Evolutionary conservation across 1,139 yeast genomes (phyloP), one percentile per base, ranked within the genome.

Genomic region (Blastobotrys malaysiensis): DNA sequence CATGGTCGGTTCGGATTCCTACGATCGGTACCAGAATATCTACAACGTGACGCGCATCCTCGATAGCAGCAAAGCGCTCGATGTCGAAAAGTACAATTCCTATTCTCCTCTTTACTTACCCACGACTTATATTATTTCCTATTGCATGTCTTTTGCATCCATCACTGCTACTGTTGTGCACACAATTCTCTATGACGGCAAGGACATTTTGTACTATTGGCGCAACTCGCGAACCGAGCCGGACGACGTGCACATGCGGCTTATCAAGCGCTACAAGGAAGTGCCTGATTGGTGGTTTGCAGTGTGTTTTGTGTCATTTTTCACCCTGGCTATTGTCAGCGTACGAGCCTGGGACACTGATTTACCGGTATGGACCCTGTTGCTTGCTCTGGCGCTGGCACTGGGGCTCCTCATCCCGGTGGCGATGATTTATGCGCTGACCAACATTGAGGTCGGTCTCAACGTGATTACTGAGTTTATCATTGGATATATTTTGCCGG

Each of bases 241-340:
- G 63, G 80, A 79, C 45, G 88, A 84, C 69, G 81, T 84, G 22
- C 89, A 83, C 66, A 77, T 76, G 73, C 76, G 84, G 61, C 75
- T 83, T 56, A 84, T 84, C 86, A 73, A 71, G 57, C 69, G 71
- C 46, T 85, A 84, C 68, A 77, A 73, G 52, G 82, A 79, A 61
- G 82, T 79, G 27, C 90, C 90, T 36, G 82, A 78, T 57, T 83
- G 88, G 88, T 81, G 88, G 86, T 85, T 74, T 63, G 64, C 64
- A 0, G 63, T 77, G 43, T 74, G 81, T 5, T 79, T 83, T 59
- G 59, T 76, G 1, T 61, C 76, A 9, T 77, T 83, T 44, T 70
- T 82, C 44, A 75, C 74, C 1, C 66, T 84, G 58, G 80, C 84
- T 1, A 70, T 82, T 22, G 70, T 75, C 2, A 74, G 79, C 55